Percentiles rank a stretch among this genome's conserved stretches.
These are phyloP conservation scores for Acarospora socialis DNA, from an alignment of 2,329 filamentous ascomycete genomes.

Conservation along the genomic window DNA sequence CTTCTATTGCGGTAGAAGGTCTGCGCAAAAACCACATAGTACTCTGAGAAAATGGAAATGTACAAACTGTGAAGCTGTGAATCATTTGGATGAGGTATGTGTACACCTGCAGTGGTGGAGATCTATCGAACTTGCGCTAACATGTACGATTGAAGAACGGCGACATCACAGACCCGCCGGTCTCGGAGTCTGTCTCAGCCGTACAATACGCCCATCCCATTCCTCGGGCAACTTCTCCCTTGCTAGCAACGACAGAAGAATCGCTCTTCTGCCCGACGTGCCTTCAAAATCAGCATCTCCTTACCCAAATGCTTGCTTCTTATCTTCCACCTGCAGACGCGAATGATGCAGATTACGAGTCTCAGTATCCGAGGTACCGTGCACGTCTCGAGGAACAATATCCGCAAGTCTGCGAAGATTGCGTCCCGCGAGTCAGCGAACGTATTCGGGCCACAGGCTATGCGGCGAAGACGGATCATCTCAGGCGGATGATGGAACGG, in stretches of 20 bases:
- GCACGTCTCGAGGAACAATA: conserved; percentile 65
- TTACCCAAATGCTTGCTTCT: conserved; percentile 60
- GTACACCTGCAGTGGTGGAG: conserved; percentile 1
- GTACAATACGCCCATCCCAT: conserved; percentile 34
- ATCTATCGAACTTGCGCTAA: conserved; percentile 4
- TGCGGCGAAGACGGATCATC: conserved; percentile 67
- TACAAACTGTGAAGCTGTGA: conserved; percentile 66
- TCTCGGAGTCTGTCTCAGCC: conserved; percentile 39
- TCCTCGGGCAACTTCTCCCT: conserved; percentile 23
- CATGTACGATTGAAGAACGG: conserved; percentile 47
- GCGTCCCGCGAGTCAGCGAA: conserved; percentile 58
- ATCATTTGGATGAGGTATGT: conserved; percentile 73
- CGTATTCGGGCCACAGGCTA: conserved; percentile 60
- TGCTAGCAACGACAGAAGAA: conserved; percentile 19
- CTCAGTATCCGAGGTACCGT: conserved; percentile 55
- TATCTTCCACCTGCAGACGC: conserved; percentile 60
- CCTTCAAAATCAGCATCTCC: conserved; percentile 75
- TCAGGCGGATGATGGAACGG: conserved; percentile 60
- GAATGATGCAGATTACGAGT: conserved; percentile 53
- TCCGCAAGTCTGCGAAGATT: conserved; percentile 73
- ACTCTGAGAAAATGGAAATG: conserved; percentile 55
- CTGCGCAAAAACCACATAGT: conserved; percentile 44
- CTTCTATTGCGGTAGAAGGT: conserved; percentile 70
- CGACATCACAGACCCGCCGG: conserved; percentile 76
- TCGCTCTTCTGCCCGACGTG: conserved; percentile 60